Evolutionary conservation across 306 rosid species (phyloP).

Genomic region (Sicyos edulis): DNA sequence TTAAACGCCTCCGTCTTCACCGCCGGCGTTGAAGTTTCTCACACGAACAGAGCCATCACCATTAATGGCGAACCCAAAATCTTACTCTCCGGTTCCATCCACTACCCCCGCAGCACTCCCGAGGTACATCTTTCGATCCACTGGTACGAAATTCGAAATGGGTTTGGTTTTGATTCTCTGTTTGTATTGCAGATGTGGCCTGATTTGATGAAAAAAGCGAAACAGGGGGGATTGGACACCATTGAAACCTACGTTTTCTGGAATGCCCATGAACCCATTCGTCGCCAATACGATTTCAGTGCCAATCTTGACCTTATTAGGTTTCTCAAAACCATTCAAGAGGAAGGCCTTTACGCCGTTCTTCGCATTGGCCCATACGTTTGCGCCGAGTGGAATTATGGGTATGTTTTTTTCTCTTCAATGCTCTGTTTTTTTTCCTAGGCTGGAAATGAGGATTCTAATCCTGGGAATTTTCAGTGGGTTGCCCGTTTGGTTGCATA

Average conservation of each 20-base stretch:
- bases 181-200: slow-evolving; percentile 46
- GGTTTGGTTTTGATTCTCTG: neutral
- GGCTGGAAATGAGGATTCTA: too few relatives aligned
- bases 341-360: slow-evolving; percentile 42
- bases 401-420: slow-evolving; percentile 20
- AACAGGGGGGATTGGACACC: slow-evolving; percentile 49
- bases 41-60: slow-evolving; percentile 44
- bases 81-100: slow-evolving; percentile 40
- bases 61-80: slow-evolving; percentile 40
- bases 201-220: slow-evolving; percentile 38
- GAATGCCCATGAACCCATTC: slow-evolving; percentile 44
- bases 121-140: slow-evolving; percentile 9
- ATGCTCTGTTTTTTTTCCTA: neutral
- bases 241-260: slow-evolving; percentile 54
- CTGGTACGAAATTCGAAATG: neutral
- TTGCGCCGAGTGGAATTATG: slow-evolving; percentile 62
- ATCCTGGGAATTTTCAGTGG: slow-evolving; percentile 27
- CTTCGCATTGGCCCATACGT: slow-evolving; percentile 68
- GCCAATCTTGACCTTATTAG: slow-evolving; percentile 36
- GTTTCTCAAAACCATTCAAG: slow-evolving; percentile 46
- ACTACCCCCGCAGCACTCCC: slow-evolving; percentile 58
- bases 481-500: slow-evolving; percentile 53
- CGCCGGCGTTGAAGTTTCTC: slow-evolving; percentile 22
- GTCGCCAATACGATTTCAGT: slow-evolving; percentile 38
- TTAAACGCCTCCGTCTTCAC: neutral